Evolutionary conservation across 2,329 filamentous ascomycete genomes (phyloP), one percentile per base, ranked within the genome.

Genomic region (Epicoccum nigrum): DNA sequence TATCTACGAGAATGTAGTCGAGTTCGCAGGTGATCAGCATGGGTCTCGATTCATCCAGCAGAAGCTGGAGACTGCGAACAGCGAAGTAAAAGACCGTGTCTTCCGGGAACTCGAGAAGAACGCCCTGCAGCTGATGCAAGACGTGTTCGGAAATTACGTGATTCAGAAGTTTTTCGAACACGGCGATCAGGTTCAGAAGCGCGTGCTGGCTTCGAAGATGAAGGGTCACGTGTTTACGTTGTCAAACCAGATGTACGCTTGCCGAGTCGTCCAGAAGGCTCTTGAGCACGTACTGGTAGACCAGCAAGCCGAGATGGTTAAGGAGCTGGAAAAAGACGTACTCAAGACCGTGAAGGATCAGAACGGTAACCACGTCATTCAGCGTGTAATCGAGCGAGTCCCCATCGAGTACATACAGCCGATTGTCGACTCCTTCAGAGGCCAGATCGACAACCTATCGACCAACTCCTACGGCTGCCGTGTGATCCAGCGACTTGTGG

Each of bases 131-230:
- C 78, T 99, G 39, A 97, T 96, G 91, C 93, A 88, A 37, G 94
- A 97, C 71, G 88, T 97, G 0, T 99, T 97, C 68, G 94, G 94
- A 45, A 99, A 99, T 73, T 99, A 97, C 68, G 94, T 99, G 28
- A 92, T 97, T 31, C 94, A 99, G 68, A 97, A 97, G 72, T 87
- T 97, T 69, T 97, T 97, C 56, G 93, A 97, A 71, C 91, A 97
- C 71, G 93, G 94, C 31, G 95, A 91, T 62, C 92, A 96, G 73
- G 83, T 87, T 0, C 94, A 99, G 76, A 99, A 99, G 78, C 92
- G 88, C 73, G 82, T 89, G 2, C 76, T 99, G 33, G 92, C 91
- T 1, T 85, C 86, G 57, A 86, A 89, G 72, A 97, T 97, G 92
- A 90, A 88, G 71, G 89, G 89, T 6, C 89, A 92, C 67, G 86